These are phyloP conservation scores for Annulohypoxylon nitens DNA, from an alignment of 495 filamentous ascomycete genomes.

Conservation along the genomic window DNA sequence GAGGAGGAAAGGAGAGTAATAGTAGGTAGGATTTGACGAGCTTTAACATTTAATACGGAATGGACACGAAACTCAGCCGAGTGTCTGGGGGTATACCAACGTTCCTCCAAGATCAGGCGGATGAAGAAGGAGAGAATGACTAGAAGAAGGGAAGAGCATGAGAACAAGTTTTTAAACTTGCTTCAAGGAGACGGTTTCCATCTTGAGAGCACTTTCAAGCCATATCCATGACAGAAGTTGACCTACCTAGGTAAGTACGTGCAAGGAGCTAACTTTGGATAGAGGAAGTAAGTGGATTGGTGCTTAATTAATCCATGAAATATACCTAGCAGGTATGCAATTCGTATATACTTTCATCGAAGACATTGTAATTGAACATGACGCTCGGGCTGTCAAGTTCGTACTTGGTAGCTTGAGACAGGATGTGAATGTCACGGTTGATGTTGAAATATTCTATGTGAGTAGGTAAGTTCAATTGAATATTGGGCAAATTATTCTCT, in stretches of 20 bases:
- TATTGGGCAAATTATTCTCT: no score
- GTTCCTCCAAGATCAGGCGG: conserved; percentile 10
- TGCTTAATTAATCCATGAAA: neutral
- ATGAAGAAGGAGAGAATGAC: conserved; percentile 12
- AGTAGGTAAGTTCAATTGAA: no score
- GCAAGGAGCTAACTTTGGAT: no score
- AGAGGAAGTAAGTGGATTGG: neutral
- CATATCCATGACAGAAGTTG: neutral
- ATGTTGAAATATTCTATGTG: no score
- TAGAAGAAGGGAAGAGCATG: conserved; percentile 4
- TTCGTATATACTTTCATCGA: neutral
- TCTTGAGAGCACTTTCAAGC: neutral
- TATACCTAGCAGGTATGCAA: neutral
- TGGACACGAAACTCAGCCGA: conserved; percentile 1
- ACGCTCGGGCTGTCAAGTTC: no score
- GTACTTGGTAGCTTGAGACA: no score
- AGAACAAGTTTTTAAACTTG: neutral
- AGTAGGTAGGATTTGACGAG: conserved; percentile 4
- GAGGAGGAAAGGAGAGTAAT: conserved; percentile 18
- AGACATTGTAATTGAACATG: no score
- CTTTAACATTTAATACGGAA: neutral
- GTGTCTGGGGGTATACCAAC: neutral
- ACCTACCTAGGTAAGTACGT: neutral
- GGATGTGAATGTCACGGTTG: no score
- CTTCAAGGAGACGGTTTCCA: conserved; percentile 3